A percentile compares a stretch with the other conserved stretches of the same genome.
Conservation (phyloP, 1,139 yeast species). For the Pichia inconspicua region DNA sequence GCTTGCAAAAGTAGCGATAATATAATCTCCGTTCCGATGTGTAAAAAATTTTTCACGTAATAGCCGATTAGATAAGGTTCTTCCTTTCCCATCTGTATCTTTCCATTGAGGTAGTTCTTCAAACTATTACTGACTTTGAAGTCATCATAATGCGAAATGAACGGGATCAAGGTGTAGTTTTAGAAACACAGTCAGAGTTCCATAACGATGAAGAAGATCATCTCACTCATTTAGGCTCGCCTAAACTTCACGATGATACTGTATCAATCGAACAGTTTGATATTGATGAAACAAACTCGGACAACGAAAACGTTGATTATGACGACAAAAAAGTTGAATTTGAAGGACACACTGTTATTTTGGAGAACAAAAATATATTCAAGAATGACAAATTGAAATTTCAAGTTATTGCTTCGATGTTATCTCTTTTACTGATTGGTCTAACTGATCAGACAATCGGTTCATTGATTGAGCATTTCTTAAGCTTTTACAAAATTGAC, state of each 20-base stretch:
- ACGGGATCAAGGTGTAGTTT: neutral
- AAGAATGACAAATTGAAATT: conserved; percentile 28
- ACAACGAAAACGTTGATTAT: neutral
- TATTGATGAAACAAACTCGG: neutral
- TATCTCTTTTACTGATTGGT: conserved; percentile 40
- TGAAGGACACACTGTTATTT: conserved; percentile 18
- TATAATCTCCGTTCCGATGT: too few relatives aligned
- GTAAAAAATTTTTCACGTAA: too few relatives aligned
- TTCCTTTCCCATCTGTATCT: too few relatives aligned
- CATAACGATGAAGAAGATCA: neutral
- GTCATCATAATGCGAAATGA: neutral
- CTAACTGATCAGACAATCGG: conserved; percentile 54
- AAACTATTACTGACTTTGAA: too few relatives aligned
- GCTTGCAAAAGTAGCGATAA: too few relatives aligned
- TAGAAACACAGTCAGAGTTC: neutral
- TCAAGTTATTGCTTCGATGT: conserved; percentile 37
- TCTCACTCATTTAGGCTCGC: neutral
- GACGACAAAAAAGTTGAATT: conserved; percentile 3
- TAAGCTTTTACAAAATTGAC: conserved; percentile 37
- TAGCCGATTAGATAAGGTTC: too few relatives aligned
- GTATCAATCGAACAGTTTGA: conserved; percentile 1
- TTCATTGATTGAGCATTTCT: conserved; percentile 44
- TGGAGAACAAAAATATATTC: conserved; percentile 34
- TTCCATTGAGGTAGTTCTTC: too few relatives aligned
- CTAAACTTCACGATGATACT: neutral